Evolutionary conservation across 2,329 filamentous ascomycete species (phyloP).

Genomic region (Aspergillus pseudonomiae): DNA sequence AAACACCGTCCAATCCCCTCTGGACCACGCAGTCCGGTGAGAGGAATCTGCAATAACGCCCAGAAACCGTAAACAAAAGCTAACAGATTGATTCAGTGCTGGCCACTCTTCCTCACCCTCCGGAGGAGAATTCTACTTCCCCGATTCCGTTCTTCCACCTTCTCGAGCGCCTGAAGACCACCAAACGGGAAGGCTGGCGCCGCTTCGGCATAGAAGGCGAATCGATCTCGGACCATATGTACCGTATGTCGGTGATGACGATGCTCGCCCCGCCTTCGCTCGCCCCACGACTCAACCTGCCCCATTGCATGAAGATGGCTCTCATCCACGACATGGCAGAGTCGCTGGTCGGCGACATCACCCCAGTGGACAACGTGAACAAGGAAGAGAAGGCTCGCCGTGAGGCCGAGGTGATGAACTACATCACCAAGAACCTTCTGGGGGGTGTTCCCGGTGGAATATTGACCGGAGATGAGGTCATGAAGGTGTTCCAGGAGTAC

Average conservation of each 20-base stretch:
- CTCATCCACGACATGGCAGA: conserved; percentile 98
- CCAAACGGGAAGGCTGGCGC: conserved; percentile 93
- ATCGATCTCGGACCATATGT: conserved; percentile 98
- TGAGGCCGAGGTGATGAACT: conserved; percentile 90
- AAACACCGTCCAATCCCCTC: conserved; percentile 27
- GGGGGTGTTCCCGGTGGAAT: conserved; percentile 73
- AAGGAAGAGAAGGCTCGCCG: conserved; percentile 89
- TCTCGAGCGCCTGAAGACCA: conserved; percentile 91
- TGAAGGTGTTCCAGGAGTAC: conserved; percentile 90
- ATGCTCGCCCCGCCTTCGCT: conserved; percentile 84
- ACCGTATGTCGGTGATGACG: conserved; percentile 96
- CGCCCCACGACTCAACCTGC: conserved; percentile 71
- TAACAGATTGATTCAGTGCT: conserved; percentile 55
- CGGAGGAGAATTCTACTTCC: conserved; percentile 64
- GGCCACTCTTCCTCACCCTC: conserved; percentile 64
- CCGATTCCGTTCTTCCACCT: conserved; percentile 93
- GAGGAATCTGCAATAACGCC: conserved; percentile 12
- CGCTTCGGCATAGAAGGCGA: conserved; percentile 83
- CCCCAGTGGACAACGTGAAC: conserved; percentile 76
- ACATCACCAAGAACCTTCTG: conserved; percentile 73
- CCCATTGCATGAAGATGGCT: conserved; percentile 91
- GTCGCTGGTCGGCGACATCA: conserved; percentile 92
- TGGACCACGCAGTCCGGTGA: conserved; percentile 43
- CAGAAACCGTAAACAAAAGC: background rate
- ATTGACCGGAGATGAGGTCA: conserved; percentile 68